Evolutionary conservation across 306 rosid species (phyloP).

Genomic region (Gastrolobium bilobum): DNA sequence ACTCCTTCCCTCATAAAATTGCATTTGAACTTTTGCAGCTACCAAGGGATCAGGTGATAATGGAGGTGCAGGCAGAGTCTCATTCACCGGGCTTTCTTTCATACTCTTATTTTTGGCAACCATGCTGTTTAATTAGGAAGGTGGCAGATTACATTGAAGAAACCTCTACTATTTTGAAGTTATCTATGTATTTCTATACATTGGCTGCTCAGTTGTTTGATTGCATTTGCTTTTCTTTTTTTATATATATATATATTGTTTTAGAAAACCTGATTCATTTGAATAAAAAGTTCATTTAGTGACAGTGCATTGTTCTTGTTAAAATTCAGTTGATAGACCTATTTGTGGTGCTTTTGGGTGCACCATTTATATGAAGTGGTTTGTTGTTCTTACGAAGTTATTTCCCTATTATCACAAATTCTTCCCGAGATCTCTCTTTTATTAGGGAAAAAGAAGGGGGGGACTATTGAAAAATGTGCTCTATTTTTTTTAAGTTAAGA

Average conservation of each 20-base stretch:
- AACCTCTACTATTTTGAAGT: slow-evolving; percentile 4
- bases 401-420: background rate
- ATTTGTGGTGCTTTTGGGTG: slow-evolving; percentile 37
- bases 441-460: background rate
- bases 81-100: slow-evolving; percentile 57
- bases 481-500: too few species aligned
- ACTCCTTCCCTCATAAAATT: background rate
- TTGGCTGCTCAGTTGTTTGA: slow-evolving; percentile 20
- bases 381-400: background rate
- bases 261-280: slow-evolving; percentile 47
- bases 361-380: slow-evolving; percentile 2
- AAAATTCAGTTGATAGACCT: slow-evolving; percentile 23
- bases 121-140: slow-evolving; percentile 51
- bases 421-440: background rate
- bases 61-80: slow-evolving; percentile 52
- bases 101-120: slow-evolving; percentile 59
- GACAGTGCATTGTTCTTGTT: slow-evolving; percentile 19
- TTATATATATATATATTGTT: background rate
- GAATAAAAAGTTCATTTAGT: slow-evolving; percentile 19
- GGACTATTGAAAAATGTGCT: background rate
- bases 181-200: slow-evolving; percentile 31
- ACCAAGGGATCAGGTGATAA: slow-evolving; percentile 39
- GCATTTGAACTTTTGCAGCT: slow-evolving; percentile 42
- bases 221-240: slow-evolving; percentile 23
- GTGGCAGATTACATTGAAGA: slow-evolving; percentile 3